Evolutionary conservation across 139 green algal species (phyloP).

Genomic region (Mesostigma viride): DNA sequence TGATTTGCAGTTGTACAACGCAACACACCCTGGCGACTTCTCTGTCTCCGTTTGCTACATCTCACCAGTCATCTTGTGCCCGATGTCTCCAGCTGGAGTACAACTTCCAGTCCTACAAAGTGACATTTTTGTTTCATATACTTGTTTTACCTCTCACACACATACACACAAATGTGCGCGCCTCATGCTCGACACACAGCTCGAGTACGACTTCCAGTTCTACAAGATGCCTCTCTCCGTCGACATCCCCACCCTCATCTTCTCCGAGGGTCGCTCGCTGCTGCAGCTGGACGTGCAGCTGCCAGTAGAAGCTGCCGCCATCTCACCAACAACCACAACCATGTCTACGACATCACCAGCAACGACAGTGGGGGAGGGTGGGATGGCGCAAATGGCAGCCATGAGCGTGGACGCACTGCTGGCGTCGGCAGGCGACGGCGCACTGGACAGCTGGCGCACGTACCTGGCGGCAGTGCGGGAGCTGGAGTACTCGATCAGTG

Average conservation of each 20-base stretch:
- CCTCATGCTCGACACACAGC: conserved; percentile 8
- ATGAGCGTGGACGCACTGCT: too few relatives aligned
- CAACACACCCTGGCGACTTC: too few relatives aligned
- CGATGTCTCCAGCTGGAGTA: conserved; percentile 35
- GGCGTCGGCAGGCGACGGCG: neutral
- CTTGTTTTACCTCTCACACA: too few relatives aligned
- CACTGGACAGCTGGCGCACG: conserved; percentile 6
- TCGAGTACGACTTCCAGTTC: conserved; percentile 39
- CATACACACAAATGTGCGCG: too few relatives aligned
- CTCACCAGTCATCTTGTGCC: too few relatives aligned
- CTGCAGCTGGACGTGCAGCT: conserved; percentile 18
- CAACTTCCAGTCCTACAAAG: conserved; percentile 37
- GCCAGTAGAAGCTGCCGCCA: neutral
- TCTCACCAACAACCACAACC: neutral
- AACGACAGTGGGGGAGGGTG: too few relatives aligned
- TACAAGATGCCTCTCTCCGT: conserved; percentile 25
- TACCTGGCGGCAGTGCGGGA: conserved; percentile 12
- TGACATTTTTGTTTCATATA: too few relatives aligned
- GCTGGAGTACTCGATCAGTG: conserved; percentile 17
- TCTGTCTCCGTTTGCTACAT: too few relatives aligned
- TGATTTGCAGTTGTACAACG: too few relatives aligned
- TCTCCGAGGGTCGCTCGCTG: conserved; percentile 19
- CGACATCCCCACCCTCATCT: conserved; percentile 11
- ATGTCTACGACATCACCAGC: too few relatives aligned
- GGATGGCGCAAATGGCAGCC: too few relatives aligned